These are phyloP conservation scores for Trichoderma koningiopsis DNA, from an alignment of 2,329 filamentous ascomycete species.

Conservation along the genomic window DNA sequence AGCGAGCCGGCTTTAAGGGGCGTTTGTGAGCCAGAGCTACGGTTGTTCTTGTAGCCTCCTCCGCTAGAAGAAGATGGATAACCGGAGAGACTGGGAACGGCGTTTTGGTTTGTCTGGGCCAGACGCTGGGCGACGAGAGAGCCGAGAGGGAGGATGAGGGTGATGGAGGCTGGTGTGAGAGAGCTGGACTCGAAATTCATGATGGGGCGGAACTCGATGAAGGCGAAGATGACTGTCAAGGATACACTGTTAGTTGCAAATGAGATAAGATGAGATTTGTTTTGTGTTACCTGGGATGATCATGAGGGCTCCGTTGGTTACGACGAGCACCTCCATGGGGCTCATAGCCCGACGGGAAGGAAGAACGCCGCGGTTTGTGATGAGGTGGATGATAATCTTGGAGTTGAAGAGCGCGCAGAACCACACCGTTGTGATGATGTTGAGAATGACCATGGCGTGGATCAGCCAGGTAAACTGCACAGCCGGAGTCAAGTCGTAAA, in stretches of 20 bases:
- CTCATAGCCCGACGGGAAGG: constrained; percentile 46
- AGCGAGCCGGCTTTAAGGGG: constrained; percentile 34
- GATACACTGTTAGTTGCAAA: neutral
- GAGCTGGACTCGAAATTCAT: constrained; percentile 53
- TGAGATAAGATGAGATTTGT: neutral
- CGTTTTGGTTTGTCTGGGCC: constrained; percentile 31
- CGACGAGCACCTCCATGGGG: constrained; percentile 57
- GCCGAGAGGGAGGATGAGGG: constrained; percentile 55
- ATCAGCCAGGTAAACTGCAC: constrained; percentile 41
- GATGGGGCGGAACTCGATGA: constrained; percentile 48
- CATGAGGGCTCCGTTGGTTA: constrained; percentile 60
- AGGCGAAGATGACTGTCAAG: constrained; percentile 51
- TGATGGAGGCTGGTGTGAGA: constrained; percentile 52
- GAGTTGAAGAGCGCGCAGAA: constrained; percentile 59
- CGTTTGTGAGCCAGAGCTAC: constrained; percentile 26
- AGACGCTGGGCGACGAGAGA: constrained; percentile 54
- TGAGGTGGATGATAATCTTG: constrained; percentile 53
- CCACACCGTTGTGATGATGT: constrained; percentile 50
- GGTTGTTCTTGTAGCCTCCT: constrained; percentile 26
- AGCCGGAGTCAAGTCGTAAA: constrained; percentile 34
- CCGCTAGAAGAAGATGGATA: constrained; percentile 23
- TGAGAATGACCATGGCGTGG: constrained; percentile 43
- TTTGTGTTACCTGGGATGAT: constrained; percentile 52
- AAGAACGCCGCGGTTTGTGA: constrained; percentile 50
- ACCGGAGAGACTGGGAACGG: constrained; percentile 29